Base-by-base conservation (phyloP, 306 rosid species). In the Coriaria nepalensis region DNA sequence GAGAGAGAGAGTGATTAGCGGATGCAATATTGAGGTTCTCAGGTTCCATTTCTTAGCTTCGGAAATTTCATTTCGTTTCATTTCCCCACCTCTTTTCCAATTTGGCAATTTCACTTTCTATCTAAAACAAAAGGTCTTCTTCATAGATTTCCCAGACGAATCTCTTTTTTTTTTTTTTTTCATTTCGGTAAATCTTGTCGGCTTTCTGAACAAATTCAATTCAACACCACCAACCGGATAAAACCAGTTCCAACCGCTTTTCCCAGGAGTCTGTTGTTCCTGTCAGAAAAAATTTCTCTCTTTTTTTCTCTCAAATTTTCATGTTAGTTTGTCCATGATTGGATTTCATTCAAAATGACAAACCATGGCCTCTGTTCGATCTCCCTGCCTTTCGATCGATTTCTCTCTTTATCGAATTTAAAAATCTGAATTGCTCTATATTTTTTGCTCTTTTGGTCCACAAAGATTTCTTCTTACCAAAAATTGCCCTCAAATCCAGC, bases 1-100 rank as follows among this genome's bases (percentile, higher is more conserved):
- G 54, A 47, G 40, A 47, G 40, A 47, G 54, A 39, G 54, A 45
- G 37, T 38, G 38, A 11, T 5, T 4, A 32, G 40, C 6, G 14
- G 40, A 7, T 6, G 36, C 10, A 9, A 6, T 15, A 35, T 9
- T 20, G 29, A 20, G 29, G 29, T 20, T 20, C 29, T 20, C 29
- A 20, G 29, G 3, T n/a, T n/a, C n/a, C 11, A 44, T 44, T 13
- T 11, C 13, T 9, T 13, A 44, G 13, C 48, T 44, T 44, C 15
- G 48, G 6, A 12, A n/a, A n/a, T n/a, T n/a, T n/a, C n/a, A n/a
- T n/a, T n/a, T n/a, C n/a, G n/a, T n/a, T 44, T 44, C 48, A 13
- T 10, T 11, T 44, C 13, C 48, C 48, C 11, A 34, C 38, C 50
- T 29, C 36, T 2, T 35, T 45, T 13, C 11, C 41, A n/a, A n/a